These are phyloP conservation scores for Rhinocladiella mackenziei DNA, from an alignment of 2,329 filamentous ascomycete genomes.

Conservation along the genomic window DNA sequence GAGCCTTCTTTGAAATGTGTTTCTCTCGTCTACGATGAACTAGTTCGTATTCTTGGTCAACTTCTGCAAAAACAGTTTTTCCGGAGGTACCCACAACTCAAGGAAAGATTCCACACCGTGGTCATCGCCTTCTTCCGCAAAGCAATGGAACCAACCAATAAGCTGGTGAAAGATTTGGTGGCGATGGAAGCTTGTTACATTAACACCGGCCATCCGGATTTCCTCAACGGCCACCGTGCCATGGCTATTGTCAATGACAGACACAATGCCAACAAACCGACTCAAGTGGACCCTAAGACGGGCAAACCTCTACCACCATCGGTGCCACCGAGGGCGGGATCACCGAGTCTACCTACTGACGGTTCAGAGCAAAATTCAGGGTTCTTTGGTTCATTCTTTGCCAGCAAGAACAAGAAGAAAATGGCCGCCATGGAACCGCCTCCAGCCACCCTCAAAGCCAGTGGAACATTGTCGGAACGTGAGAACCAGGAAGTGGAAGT, in stretches of 20 bases:
- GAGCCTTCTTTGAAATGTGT: slow-evolving; percentile 97
- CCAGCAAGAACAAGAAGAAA: slow-evolving; percentile 99
- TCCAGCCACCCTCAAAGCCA: slow-evolving; percentile 87
- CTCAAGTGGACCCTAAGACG: slow-evolving; percentile 96
- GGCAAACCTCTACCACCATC: slow-evolving; percentile 79
- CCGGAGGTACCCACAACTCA: slow-evolving; percentile 85
- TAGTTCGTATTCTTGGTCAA: slow-evolving; percentile 90
- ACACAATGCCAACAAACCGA: slow-evolving; percentile 74
- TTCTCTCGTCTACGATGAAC: slow-evolving; percentile 91
- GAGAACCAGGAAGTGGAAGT: slow-evolving; percentile 96
- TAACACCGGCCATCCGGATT: slow-evolving; percentile 97
- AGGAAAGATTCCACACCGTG: slow-evolving; percentile 93
- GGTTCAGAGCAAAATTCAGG: slow-evolving; percentile 59
- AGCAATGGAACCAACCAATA: slow-evolving; percentile 96
- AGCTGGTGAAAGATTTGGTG: slow-evolving; percentile 88
- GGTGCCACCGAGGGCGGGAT: slow-evolving; percentile 67
- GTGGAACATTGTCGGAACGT: slow-evolving; percentile 86
- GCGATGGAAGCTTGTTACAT: slow-evolving; percentile 96
- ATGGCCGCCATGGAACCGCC: slow-evolving; percentile 99
- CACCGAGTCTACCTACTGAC: slow-evolving; percentile 64
- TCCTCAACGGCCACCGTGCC: slow-evolving; percentile 90
- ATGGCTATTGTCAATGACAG: slow-evolving; percentile 98
- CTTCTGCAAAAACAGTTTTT: slow-evolving; percentile 85
- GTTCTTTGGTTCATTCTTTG: slow-evolving; percentile 98
- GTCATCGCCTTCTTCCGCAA: slow-evolving; percentile 97